A percentile compares a stretch with the other conserved stretches of the same genome.
Evolutionary conservation across 2,329 filamentous ascomycete genomes (phyloP).

Genomic region (Monosporascus sp.): DNA sequence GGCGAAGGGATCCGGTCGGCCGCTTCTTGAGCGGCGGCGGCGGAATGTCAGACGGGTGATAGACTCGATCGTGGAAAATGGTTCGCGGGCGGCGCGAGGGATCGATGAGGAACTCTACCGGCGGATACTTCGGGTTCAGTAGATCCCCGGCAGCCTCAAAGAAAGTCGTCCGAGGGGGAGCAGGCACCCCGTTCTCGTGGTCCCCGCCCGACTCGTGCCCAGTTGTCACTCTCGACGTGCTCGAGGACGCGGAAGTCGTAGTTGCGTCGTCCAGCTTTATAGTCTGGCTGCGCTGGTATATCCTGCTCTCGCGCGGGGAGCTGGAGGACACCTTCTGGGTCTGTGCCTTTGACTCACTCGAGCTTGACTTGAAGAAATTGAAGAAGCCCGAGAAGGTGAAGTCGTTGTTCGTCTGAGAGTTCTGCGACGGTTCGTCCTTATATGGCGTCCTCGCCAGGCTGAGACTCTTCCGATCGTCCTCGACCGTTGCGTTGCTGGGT

Average conservation of each 20-base stretch:
- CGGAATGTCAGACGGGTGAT: constrained; percentile 90
- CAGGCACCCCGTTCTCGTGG: constrained; percentile 43
- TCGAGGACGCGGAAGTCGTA: constrained; percentile 27
- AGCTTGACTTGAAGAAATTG: constrained; percentile 65
- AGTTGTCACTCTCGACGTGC: constrained; percentile 39
- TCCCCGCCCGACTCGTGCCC: constrained; percentile 45
- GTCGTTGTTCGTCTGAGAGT: constrained; percentile 31
- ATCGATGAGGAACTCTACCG: constrained; percentile 75
- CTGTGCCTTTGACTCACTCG: constrained; percentile 46
- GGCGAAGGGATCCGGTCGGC: constrained; percentile 30
- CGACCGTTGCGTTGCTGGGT: constrained; percentile 55
- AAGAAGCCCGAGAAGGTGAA: constrained; percentile 60
- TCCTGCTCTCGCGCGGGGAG: constrained; percentile 60
- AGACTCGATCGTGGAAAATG: constrained; percentile 95
- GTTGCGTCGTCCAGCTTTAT: constrained; percentile 42
- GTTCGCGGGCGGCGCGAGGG: constrained; percentile 76
- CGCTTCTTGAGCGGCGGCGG: constrained; percentile 64
- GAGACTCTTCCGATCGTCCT: constrained; percentile 60
- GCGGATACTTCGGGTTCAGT: constrained; percentile 81
- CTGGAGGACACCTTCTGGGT: constrained; percentile 25
- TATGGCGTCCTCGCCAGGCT: constrained; percentile 35
- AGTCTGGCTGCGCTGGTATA: constrained; percentile 75
- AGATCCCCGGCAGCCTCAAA: constrained; percentile 94
- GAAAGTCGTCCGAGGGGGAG: constrained; percentile 85
- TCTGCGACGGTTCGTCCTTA: constrained; percentile 17